Conservation (phyloP, 768 basidiomycete species). For the Lactarius psammicola region DNA sequence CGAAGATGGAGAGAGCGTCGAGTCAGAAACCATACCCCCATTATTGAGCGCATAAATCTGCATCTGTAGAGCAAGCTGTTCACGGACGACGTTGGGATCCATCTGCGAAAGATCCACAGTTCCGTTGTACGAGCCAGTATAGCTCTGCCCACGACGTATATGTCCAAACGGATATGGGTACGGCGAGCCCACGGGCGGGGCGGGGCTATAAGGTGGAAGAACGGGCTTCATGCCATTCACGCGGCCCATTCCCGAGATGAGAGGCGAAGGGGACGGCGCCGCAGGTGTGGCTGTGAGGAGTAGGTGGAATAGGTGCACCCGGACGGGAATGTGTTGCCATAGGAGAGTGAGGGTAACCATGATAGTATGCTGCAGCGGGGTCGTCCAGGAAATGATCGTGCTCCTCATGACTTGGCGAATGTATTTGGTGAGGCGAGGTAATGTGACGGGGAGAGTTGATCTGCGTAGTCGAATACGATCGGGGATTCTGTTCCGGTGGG, state of each 20-base stretch:
- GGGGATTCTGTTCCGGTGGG: constrained; percentile 12
- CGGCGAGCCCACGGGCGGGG: constrained; percentile 65
- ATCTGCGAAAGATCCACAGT: constrained; percentile 33
- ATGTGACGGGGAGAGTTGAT: neutral
- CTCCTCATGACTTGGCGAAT: constrained; percentile 49
- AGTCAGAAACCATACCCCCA: constrained; percentile 60
- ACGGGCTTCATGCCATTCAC: constrained; percentile 36
- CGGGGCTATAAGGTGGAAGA: constrained; percentile 49
- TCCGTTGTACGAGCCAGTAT: constrained; percentile 39
- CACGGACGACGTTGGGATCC: constrained; percentile 54
- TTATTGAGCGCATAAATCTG: constrained; percentile 75
- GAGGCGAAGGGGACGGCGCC: constrained; percentile 70
- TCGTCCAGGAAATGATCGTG: constrained; percentile 59
- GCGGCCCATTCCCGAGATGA: constrained; percentile 51
- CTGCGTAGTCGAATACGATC: constrained; percentile 10
- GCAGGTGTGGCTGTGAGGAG: constrained; percentile 73
- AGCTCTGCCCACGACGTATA: constrained; percentile 51
- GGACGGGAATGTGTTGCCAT: constrained; percentile 44
- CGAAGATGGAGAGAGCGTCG: constrained; percentile 71
- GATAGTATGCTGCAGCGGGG: constrained; percentile 56
- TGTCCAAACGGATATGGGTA: constrained; percentile 79
- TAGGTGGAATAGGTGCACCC: constrained; percentile 75
- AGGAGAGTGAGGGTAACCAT: constrained; percentile 54
- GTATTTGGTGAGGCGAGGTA: constrained; percentile 33
- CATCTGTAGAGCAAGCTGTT: constrained; percentile 73